Evolutionary conservation across 2,329 filamentous ascomycete genomes (phyloP).

Genomic region (Hirsutella minnesotensis): DNA sequence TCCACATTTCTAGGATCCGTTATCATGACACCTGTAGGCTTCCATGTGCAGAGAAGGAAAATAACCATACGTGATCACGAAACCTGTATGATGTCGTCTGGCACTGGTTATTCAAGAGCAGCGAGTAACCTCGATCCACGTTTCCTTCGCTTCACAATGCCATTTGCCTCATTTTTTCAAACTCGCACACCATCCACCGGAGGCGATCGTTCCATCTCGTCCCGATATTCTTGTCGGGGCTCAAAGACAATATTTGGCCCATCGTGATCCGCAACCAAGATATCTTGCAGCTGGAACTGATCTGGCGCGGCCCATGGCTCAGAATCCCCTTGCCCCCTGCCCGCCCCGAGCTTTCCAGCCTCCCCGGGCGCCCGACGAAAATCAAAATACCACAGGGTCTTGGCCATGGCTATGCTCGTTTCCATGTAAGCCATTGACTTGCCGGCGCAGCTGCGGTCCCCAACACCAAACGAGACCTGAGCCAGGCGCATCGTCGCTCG

Average conservation of each 20-base stretch:
- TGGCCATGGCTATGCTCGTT: constrained; percentile 1
- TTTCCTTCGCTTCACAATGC: no score
- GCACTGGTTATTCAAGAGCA: no score
- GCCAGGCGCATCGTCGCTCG: not conserved
- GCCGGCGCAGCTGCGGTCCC: constrained; percentile 2
- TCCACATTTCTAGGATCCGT: no score
- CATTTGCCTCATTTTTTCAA: no score
- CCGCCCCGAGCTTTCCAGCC: not conserved
- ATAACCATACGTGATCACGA: no score
- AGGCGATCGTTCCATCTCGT: no score
- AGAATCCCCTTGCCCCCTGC: not conserved
- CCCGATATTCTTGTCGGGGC: not conserved
- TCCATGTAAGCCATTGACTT: constrained; percentile 2
- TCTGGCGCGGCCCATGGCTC: not conserved
- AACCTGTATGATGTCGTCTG: no score
- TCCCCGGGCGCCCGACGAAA: not conserved
- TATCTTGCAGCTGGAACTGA: constrained; percentile 1
- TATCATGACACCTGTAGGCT: no score
- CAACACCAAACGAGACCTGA: constrained; percentile 1
- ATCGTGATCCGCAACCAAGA: not conserved
- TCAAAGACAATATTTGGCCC: not conserved
- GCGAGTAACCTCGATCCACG: no score
- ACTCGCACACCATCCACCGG: no score
- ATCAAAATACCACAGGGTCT: constrained; percentile 3
- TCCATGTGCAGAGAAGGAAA: no score